Base-by-base conservation (phyloP, 345 rosid species). In the Linum tenue region DNA sequence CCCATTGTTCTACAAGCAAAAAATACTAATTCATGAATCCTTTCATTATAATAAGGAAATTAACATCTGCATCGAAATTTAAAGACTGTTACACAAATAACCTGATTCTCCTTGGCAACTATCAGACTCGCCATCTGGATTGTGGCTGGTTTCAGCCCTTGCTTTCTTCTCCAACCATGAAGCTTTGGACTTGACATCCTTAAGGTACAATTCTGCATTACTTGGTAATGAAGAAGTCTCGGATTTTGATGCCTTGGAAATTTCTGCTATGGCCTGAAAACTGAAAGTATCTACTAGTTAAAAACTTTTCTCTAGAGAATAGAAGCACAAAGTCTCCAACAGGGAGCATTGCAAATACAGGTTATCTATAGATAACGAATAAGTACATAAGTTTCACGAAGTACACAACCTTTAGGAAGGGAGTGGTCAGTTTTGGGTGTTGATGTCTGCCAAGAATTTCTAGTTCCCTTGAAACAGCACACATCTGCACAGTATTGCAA, bases 371-470 rank as follows among this genome's bases (percentile, higher is more conserved):
- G 12, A 37, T 9, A 37, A 40, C 36, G 39, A 35, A 37, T 60
- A 2, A 31, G 11, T 36, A 11, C 41, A 59, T 3, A 70, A 48
- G 53, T 48, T 48, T 2, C 53, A 48, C 12, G 53, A 48, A n/a
- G n/a, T n/a, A 43, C 55, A 74, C n/a, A 42, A 92, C 98, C 98
- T 92, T 92, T 51, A 92, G 64, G 79, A 92, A 90, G 65, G 96
- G 85, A 70, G 82, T 59, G 67, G 91, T 92, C 69, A 92, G 80
- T 71, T 85, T 86, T 56, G 98, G 94, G 80, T 90, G 97, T 59
- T 84, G 91, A 77, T 88, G 87, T 80, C 97, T 83, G 68, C 96
- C 87, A 75, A 90, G 90, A 68, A 92, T 90, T 78, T 92, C 96
- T 37, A 92, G 90, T 68, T 90, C 96, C 70, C 77, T 81, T 37